Evolutionary conservation across 2,329 filamentous ascomycete species (phyloP), one percentile per base, ranked within the genome.

Genomic region (Pseudocercospora musae): DNA sequence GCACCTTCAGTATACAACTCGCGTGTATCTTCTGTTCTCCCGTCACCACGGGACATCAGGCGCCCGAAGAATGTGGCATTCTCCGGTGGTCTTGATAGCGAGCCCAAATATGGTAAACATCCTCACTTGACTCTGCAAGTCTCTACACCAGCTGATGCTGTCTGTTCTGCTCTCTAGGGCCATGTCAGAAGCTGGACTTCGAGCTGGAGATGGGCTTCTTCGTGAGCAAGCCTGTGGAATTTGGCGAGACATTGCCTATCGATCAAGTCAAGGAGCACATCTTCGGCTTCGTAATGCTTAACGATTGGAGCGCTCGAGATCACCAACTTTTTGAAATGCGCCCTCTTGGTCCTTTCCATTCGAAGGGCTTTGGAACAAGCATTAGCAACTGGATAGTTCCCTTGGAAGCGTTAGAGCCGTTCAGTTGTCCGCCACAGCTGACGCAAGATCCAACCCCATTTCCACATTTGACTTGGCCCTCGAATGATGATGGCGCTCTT

Each of bases 371-470:
- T 48, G 81, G 79, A 6, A 88, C 85, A 0, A 81, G 79, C 0
- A 82, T 89, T 21, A 85, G 82, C 0, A 85, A 86, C 0, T 89
- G 86, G 86, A 76, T 88, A 11, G 73, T 88, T 3, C 86, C 85
- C 0, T 75, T 84, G 1, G 85, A 87, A 37, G 86, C 87, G 0
- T 71, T 89, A n/a, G 74, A 76, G 60, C 67, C 71, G 4, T 76
- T 74, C 61, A 62, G 69, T n/a, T 71, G 67, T 20, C 21, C 62
- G 3, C 67, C 70, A 21, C 65, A 71, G 29, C 67, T 71, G 1
- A 62, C 60, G 20, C 71, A 74, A 50, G 66, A 72, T 55, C 71
- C 71, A 4, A 9, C 60, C n/a, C 68, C 72, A 2, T 71, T 71
- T 46, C 67, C 66, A 42, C 72, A 72, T 61, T 63, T 71, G 18